These are phyloP conservation scores for Colletotrichum theobromicola DNA, from an alignment of 2,329 filamentous ascomycete species.

Conservation along the genomic window DNA sequence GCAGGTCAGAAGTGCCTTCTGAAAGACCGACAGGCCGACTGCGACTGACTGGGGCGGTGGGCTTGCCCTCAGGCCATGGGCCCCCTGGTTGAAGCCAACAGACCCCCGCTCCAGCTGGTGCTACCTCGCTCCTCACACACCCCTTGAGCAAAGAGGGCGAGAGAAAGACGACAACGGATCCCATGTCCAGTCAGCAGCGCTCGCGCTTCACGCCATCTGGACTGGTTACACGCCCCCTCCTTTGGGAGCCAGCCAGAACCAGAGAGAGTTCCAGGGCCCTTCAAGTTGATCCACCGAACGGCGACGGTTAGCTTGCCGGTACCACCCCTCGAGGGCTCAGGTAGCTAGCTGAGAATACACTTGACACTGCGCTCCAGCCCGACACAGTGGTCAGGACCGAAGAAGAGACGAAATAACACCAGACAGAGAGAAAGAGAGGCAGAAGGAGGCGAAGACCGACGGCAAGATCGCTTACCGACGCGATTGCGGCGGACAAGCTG, in stretches of 20 bases:
- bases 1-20: not conserved
- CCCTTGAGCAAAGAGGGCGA: not conserved
- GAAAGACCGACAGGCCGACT: conserved; percentile 20
- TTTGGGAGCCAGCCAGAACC: not conserved
- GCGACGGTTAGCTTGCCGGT: conserved; percentile 18
- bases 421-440: not conserved
- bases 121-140: conserved; percentile 37
- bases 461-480: conserved; percentile 9
- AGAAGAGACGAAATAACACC: conserved; percentile 18
- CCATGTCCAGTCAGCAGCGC: not conserved
- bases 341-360: conserved; percentile 6
- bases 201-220: not conserved
- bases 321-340: conserved; percentile 16
- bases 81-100: conserved; percentile 13
- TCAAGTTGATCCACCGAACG: conserved; percentile 18
- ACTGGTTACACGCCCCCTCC: conserved; percentile 11
- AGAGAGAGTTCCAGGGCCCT: not conserved
- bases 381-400: conserved; percentile 19
- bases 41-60: conserved; percentile 8
- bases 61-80: conserved; percentile 18
- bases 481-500: not conserved
- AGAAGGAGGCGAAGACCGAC: conserved; percentile 10
- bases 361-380: conserved; percentile 9
- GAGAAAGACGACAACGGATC: conserved; percentile 7
- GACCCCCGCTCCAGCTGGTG: conserved; percentile 27